These are phyloP conservation scores for Smallanthus sonchifolius DNA, from an alignment of 129 eudicot genomes.

Conservation along the genomic window DNA sequence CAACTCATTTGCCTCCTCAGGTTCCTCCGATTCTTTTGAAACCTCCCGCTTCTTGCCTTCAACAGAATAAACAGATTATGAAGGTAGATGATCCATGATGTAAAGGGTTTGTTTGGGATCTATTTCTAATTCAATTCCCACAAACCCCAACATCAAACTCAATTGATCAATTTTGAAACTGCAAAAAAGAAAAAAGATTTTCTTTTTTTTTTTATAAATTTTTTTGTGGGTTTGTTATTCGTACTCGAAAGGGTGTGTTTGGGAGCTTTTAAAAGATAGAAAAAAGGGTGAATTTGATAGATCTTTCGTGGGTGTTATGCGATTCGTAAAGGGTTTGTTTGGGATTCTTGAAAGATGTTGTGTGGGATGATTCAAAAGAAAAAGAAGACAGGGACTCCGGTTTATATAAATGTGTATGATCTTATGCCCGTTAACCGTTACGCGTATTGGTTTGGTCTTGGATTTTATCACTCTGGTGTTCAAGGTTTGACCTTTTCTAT, in stretches of 20 bases:
- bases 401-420: conserved; percentile 78
- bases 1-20: conserved; percentile 39
- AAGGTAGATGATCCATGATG: conserved; percentile 6
- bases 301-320: conserved; percentile 10
- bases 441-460: conserved; percentile 83
- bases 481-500: conserved; percentile 54
- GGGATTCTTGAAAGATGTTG: conserved; percentile 38
- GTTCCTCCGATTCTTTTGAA: conserved; percentile 44
- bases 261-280: conserved; percentile 3
- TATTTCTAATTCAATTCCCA: conserved; percentile 11
- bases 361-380: conserved; percentile 59
- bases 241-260: conserved; percentile 15
- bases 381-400: conserved; percentile 68
- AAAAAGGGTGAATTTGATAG: conserved; percentile 5
- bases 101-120: conserved; percentile 34
- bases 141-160: conserved; percentile 27
- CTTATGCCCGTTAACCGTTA: conserved; percentile 79
- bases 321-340: conserved; percentile 8
- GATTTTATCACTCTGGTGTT: conserved; percentile 84
- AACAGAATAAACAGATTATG: conserved; percentile 17
- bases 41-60: conserved; percentile 22
- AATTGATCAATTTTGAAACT: conserved; percentile 7
- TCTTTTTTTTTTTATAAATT: background rate
- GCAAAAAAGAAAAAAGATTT: background rate
- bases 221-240: conserved; percentile 29